Evolutionary conservation across 2,329 filamentous ascomycete species (phyloP), one percentile per base, ranked within the genome.

Genomic region (Zymoseptoria tritici): DNA sequence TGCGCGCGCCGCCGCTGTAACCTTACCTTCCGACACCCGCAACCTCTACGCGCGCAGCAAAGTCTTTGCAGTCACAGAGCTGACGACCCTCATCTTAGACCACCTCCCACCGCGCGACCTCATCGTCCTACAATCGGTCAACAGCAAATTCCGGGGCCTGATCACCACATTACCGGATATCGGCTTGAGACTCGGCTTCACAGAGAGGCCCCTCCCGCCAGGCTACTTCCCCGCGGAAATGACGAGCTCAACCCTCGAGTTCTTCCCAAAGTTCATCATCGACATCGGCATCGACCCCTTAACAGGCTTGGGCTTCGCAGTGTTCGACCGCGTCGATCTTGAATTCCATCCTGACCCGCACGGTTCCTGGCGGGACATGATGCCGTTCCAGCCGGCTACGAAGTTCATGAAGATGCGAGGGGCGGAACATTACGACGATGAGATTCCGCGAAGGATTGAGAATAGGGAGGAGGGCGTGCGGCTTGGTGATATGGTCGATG

Each of bases 401-500:
- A 46, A 7, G 36, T 46, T 46, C 36, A 46, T 46, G 36, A 46
- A 46, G 36, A 46, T 46, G 36, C 13, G 36, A 46, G 36, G 36
- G 5, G 36, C 16, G 36, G 36, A 46, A n/a, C 36, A 46, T n/a
- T 46, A 46, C 7, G 13, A n/a, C 16, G 36, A 46, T n/a, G 36
- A 46, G 16, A 46, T 46, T 16, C 36, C 36, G 36, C 36, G 36
- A 7, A 46, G 36, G 36, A 46, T 46, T 11, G 36, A 46, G 36
- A n/a, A 13, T n/a, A 13, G 13, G 36, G 36, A 46, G 36, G 6
- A 46, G 36, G 36, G 36, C 13, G 36, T 46, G 36, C 36, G 36
- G 16, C 36, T 46, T 46, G 36, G 36, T n/a, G 36, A 46, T n/a
- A 86, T 96, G 80, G 85, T 80, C 55, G 88, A 92, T 62, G 79